Base-by-base conservation (phyloP, 2,329 filamentous ascomycete species). In the Paecilomyces fulvus region DNA sequence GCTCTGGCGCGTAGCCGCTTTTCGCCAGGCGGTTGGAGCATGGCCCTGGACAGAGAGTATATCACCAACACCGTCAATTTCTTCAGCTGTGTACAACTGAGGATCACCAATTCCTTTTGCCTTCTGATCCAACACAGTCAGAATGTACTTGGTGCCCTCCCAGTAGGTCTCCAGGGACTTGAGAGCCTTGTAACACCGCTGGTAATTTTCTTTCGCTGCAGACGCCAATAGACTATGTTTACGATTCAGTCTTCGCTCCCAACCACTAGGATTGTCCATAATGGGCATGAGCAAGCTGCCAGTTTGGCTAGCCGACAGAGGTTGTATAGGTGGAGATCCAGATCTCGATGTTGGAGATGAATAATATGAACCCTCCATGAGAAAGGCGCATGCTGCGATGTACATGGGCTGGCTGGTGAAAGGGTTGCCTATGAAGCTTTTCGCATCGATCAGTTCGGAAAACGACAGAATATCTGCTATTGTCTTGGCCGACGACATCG, bases 341-440 rank as follows among this genome's bases (percentile, higher is more conserved):
- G 84, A 83, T 55, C 84, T 79, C 0, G 87, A 89, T 28, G 86
- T 79, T 57, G 85, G 79, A 2, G 80, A 83, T 0, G 87, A 87
- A 21, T 86, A 85, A 59, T 87, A 82, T 3, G 84, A 85, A 3
- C 88, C 90, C 67, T 95, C 90, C 75, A 90, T 90, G 14, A 95
- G 75, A 63, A 95, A 95, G 0, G 90, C 90, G 66, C 90, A 95
- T 0, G 90, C 90, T 0, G 90, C 90, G 58, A 95, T 92, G 64
- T 95, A 95, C 66, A 95, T 95, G 0, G 90, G 90, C 70, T 95
- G 90, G 51, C 88, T 90, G 0, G 89, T 94, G 62, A 95, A 95
- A 0, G 90, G 90, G 58, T 94, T 95, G 1, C 90, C 89, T 31
- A 92, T 86, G 56, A 92, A 90, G 63, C 90, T 92, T 69, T 89